A percentile compares a stretch with the other conserved stretches of the same genome.
Conservation (phyloP, 225 moss, liverwort and hornwort species). For the Takakia lepidozioides region DNA sequence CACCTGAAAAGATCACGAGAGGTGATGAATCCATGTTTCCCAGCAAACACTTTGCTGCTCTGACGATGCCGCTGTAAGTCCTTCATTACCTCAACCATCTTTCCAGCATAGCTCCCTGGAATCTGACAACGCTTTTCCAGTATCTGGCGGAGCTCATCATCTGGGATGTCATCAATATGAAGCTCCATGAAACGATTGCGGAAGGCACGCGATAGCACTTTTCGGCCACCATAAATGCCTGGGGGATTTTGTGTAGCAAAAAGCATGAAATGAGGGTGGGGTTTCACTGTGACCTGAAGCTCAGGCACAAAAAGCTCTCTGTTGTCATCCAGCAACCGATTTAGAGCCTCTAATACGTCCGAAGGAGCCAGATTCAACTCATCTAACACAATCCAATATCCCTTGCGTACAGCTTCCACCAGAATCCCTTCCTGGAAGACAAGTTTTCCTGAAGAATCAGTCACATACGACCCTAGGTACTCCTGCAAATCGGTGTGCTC, state of each 20-base stretch:
- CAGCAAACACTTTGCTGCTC: constrained; percentile 95
- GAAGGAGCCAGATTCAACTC: constrained; percentile 96
- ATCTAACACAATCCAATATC: constrained; percentile 97
- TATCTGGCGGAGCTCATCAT: constrained; percentile 76
- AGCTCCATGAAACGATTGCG: constrained; percentile 97
- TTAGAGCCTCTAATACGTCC: constrained; percentile 93
- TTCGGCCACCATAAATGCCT: constrained; percentile 94
- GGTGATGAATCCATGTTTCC: constrained; percentile 97
- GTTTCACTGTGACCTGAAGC: constrained; percentile 78
- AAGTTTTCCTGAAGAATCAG: constrained; percentile 74
- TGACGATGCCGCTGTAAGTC: constrained; percentile 93
- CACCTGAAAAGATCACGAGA: constrained; percentile 96
- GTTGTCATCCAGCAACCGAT: constrained; percentile 92
- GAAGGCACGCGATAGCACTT: constrained; percentile 88
- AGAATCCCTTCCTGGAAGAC: constrained; percentile 97
- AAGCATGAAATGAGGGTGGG: constrained; percentile 98
- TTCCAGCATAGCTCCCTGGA: constrained; percentile 88
- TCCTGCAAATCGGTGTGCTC: constrained; percentile 98
- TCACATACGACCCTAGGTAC: constrained; percentile 89
- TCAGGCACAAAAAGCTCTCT: constrained; percentile 97
- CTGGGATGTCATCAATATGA: constrained; percentile 96
- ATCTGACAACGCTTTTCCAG: constrained; percentile 87
- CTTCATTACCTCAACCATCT: constrained; percentile 99
- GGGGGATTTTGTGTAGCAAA: constrained; percentile 99
- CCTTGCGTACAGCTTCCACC: constrained; percentile 91